Percentiles rank a stretch among this genome's conserved stretches.
Evolutionary conservation across 2,329 filamentous ascomycete genomes (phyloP).

Genomic region (Xylaria sp.): DNA sequence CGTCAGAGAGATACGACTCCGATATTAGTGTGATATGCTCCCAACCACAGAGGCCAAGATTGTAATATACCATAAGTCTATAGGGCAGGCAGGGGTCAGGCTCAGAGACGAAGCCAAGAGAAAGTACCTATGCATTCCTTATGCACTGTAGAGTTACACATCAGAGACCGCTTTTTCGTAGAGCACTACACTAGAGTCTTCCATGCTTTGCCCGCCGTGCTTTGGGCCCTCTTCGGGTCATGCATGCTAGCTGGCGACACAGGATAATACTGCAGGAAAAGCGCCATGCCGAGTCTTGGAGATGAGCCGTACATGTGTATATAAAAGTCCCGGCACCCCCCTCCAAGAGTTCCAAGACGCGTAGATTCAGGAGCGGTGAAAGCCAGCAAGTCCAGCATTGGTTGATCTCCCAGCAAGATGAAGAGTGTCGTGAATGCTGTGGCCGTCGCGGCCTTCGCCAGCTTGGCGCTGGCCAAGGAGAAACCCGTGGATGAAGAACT

Average conservation of each 20-base stretch:
- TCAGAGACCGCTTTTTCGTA: neutral
- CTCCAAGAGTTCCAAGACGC: neutral
- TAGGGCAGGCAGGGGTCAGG: conserved; percentile 15
- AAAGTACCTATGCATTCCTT: neutral
- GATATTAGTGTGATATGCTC: conserved; percentile 38
- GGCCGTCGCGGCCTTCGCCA: conserved; percentile 37
- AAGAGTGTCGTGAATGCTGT: conserved; percentile 36
- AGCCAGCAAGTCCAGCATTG: conserved; percentile 15
- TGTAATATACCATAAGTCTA: conserved; percentile 22
- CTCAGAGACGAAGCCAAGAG: conserved; percentile 11
- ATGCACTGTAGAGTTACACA: neutral
- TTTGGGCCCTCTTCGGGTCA: neutral
- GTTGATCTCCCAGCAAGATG: conserved; percentile 33
- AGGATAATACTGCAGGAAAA: neutral
- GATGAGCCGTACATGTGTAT: neutral
- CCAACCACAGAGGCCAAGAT: conserved; percentile 16
- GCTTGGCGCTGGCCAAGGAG: conserved; percentile 40
- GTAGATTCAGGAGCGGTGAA: conserved; percentile 19
- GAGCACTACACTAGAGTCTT: neutral
- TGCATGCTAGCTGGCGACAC: neutral
- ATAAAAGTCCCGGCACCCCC: conserved; percentile 13
- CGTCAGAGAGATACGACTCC: conserved; percentile 35
- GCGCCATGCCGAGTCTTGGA: conserved; percentile 26
- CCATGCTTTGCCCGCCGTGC: neutral
- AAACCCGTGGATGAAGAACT: conserved; percentile 38